These are phyloP conservation scores for Penicillium canariense DNA, from an alignment of 495 filamentous ascomycete genomes.

Conservation along the genomic window DNA sequence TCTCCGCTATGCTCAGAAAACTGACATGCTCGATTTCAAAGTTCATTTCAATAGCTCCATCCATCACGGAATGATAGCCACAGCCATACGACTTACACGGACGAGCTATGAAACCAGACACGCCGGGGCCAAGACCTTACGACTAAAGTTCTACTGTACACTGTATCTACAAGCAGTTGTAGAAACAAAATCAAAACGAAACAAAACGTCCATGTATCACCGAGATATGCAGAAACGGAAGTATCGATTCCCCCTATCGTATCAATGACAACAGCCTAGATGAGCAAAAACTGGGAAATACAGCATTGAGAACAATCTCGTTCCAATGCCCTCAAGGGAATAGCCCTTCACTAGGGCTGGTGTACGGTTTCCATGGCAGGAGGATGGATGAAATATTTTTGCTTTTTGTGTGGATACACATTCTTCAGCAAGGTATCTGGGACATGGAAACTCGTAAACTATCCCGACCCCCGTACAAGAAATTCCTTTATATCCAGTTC, in stretches of 20 bases:
- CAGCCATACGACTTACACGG: no score
- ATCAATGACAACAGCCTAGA: conserved; percentile 12
- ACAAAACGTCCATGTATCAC: background rate
- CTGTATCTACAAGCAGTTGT: background rate
- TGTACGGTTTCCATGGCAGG: conserved; percentile 36
- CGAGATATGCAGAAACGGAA: conserved; percentile 4
- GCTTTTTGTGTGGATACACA: conserved; percentile 50
- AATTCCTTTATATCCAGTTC: conserved; percentile 44
- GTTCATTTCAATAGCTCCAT: no score
- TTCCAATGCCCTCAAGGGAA: conserved; percentile 11
- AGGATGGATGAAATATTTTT: conserved; percentile 42
- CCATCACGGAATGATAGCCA: no score
- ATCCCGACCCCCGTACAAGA: conserved; percentile 45
- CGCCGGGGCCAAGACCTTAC: no score
- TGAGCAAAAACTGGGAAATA: conserved; percentile 21
- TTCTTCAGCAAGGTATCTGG: conserved; percentile 49
- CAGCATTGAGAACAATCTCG: conserved; percentile 18
- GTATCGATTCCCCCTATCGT: conserved; percentile 15
- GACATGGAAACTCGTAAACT: conserved; percentile 51
- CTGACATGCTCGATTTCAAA: no score
- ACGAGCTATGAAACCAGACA: no score
- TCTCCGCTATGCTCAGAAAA: no score
- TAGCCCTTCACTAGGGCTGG: conserved; percentile 14
- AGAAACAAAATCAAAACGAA: background rate
- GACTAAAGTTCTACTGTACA: background rate